Percentiles rank a stretch among this genome's conserved stretches.
Conservation (phyloP, 352 stramenopile species). For the Pythium brachiatum region DNA sequence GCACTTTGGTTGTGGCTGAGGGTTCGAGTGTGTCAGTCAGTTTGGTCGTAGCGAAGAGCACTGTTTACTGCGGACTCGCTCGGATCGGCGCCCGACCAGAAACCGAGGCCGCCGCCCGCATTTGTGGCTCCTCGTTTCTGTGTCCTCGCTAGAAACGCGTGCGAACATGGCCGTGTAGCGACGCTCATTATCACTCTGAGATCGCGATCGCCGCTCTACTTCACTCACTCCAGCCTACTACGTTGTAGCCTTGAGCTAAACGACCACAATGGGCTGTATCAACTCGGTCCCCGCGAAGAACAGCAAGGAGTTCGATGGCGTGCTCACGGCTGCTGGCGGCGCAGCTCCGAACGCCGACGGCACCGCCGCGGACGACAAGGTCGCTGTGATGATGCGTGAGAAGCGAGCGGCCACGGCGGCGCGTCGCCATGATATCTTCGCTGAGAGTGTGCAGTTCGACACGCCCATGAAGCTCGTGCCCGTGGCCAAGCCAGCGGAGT, state of each 20-base stretch:
- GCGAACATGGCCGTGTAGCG: neutral
- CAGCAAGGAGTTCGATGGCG: conserved; percentile 41
- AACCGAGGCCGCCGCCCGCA: neutral
- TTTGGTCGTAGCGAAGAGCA: neutral
- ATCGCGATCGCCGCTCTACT: conserved; percentile 5
- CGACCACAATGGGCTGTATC: conserved; percentile 52
- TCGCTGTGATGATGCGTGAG: conserved; percentile 56
- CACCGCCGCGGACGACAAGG: conserved; percentile 40
- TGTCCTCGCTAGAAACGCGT: neutral
- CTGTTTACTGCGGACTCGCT: neutral
- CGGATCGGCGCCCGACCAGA: conserved; percentile 8
- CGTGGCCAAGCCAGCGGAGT: conserved; percentile 68
- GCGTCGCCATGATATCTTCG: conserved; percentile 66
- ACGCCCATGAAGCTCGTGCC: conserved; percentile 45
- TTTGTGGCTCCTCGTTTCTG: neutral
- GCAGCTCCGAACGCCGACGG: neutral
- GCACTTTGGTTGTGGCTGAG: neutral
- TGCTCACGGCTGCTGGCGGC: conserved; percentile 21
- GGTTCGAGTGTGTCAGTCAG: neutral
- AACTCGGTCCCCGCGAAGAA: conserved; percentile 56
- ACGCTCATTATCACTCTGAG: conserved; percentile 7
- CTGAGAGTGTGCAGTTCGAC: conserved; percentile 76
- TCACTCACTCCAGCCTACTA: neutral
- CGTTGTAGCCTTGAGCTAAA: neutral
- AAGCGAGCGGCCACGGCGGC: conserved; percentile 63